Evolutionary conservation across 164 flowering plant species (phyloP), one percentile per base, ranked within the genome.

Genomic region (Brasenia schreberi): DNA sequence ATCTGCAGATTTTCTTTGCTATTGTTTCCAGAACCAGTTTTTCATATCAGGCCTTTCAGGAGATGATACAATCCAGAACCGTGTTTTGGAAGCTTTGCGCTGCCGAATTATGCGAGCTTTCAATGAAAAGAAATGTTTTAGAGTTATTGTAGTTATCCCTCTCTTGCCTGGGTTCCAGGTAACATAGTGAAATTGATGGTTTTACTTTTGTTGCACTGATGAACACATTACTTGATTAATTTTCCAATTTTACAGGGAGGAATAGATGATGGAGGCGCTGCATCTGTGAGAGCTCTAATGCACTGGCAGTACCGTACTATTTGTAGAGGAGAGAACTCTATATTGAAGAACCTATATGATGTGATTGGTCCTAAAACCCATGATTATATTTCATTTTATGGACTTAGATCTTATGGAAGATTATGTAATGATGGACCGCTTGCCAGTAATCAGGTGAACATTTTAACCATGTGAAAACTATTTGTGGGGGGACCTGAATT

Each of bases 221-320:
- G 6, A 60, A 60, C 62, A 7, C 16, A 6, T 42, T 66, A 62
- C 12, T 43, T 60, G 14, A 65, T 65, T 17, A 60, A 60, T 1
- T 16, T 60, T 17, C 27, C 2, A 33, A 43, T 74, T 63, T 64
- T 18, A 71, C 82, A 94, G 99, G 99, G 97, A 19, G 99, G 99
- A 69, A 56, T 92, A 69, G 99, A 95, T 79, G 99, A 95, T 80
- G 81, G 82, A 70, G 99, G 97, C 67, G 99, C 99, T 9, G 99
- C 99, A 68, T 85, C 99, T 66, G 96, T 95, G 62, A 82, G 97
- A 82, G 96, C 99, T n/a, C 82, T 95, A 71, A 82, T 92, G 96
- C 99, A 95, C 73, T 95, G 99, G 97, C 97, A 95, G 76, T 89
- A 92, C 74, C 85, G 97, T 75, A 95, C 99, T 62, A 95, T 95